Evolutionary conservation across 169 alveolate genomes (phyloP), one percentile per base, ranked within the genome.

Genomic region (Eimeria tenella): DNA sequence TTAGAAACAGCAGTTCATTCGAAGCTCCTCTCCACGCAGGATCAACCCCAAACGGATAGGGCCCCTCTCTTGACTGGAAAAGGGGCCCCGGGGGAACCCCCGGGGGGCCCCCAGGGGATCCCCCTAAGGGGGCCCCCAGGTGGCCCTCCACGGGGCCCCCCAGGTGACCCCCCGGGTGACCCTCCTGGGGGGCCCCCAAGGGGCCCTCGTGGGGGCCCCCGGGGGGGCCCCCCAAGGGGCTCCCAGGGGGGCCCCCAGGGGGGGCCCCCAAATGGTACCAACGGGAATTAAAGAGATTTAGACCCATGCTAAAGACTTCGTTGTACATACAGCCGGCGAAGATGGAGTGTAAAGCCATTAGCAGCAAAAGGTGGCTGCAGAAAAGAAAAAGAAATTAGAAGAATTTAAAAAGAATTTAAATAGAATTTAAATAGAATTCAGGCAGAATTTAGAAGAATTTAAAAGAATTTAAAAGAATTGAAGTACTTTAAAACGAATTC

Each of bases 1-100:
- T 99, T 74, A 98, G 94, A 96, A 98, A 98, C 42, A 98, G 96
- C 93, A 99, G 97, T 95, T 99, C 99, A 95, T 99, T 99, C 55
- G 92, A 93, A 13, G 99, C 98, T 5, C 99, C 98, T 93, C 97
- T 98, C 99, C 99, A 99, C 52, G 98, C 98, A 23, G 99, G 98
- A 93, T 99, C 99, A 49, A 99, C 98, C 9, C 99, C 99, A 96
- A 99, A 99, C 86, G 99, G 97, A 97, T 99, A 99, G 23, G 99
- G 99, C 4, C 95, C 93, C 53, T 58, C 79, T 11, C 68, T 5
- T 49, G 77, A 7, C 25, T 92, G 93, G 11, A 58, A 68, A 19
- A 49, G 63, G 31, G 86, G 65, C 49, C 52, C 68, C 65, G 21
- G 25, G 58, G 13, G 25, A 1, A 0, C 83, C n/a, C 25, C 6